phyloP scores from a whole-genome alignment of 2,329 filamentous ascomycete species.

The Lecanicillium sp. region DNA sequence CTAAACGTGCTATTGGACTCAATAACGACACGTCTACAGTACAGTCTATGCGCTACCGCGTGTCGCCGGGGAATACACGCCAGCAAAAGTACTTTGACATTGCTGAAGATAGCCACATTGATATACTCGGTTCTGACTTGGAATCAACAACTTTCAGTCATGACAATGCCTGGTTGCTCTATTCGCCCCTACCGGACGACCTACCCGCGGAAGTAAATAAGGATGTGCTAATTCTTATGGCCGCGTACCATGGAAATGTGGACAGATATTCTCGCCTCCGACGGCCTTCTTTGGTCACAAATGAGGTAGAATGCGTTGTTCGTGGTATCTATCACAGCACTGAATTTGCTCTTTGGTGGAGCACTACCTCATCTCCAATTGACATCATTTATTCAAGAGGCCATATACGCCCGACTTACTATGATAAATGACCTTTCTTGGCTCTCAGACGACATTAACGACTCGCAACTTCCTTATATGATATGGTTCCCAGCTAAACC shows the following conservation, averaged over 20 bases:
- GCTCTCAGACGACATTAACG: no score
- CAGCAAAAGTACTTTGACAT: not conserved
- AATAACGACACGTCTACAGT: slow-evolving; percentile 12
- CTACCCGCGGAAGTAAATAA: slow-evolving; percentile 4
- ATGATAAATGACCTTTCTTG: no score
- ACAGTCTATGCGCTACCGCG: not conserved
- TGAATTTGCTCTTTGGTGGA: slow-evolving; percentile 3
- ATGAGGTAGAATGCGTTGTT: slow-evolving; percentile 1
- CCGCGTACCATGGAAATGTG: slow-evolving; percentile 3
- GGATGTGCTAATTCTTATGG: slow-evolving; percentile 4
- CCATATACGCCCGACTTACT: no score
- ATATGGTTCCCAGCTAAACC: no score
- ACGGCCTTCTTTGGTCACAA: slow-evolving; percentile 1
- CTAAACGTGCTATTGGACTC: slow-evolving; percentile 5
- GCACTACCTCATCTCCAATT: no score
- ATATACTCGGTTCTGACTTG: not conserved
- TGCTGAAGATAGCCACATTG: not conserved
- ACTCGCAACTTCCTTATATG: no score
- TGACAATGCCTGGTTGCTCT: slow-evolving; percentile 2
- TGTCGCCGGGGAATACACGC: slow-evolving; percentile 1
- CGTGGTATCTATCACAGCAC: slow-evolving; percentile 3
- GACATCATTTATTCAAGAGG: no score
- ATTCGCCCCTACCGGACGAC: slow-evolving; percentile 2
- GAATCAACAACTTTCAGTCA: no score
- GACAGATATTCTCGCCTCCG: slow-evolving; percentile 4